Percentiles rank a stretch among this genome's conserved stretches.
Evolutionary conservation across 1,284 basidiomycete genomes (phyloP).

Genomic region (Malassezia psittaci): DNA sequence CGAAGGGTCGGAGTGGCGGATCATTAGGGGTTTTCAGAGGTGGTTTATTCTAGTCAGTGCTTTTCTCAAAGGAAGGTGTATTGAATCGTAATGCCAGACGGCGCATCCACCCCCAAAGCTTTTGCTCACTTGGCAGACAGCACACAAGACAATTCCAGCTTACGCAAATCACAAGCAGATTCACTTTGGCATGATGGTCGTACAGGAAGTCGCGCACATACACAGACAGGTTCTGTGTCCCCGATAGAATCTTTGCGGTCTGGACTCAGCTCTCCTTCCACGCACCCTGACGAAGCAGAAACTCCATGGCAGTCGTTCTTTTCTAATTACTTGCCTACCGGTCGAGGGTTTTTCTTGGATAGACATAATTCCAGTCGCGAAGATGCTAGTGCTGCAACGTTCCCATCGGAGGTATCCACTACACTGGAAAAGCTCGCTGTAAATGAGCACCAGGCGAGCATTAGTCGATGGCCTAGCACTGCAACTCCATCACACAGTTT

Average conservation of each 20-base stretch:
- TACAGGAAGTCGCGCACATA: not conserved
- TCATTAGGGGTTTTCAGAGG: too few relatives aligned
- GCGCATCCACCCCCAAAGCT: too few relatives aligned
- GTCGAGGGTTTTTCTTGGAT: not conserved
- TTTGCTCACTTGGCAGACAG: too few relatives aligned
- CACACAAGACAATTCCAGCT: too few relatives aligned
- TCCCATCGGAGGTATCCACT: too few relatives aligned
- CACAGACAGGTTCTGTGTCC: not conserved
- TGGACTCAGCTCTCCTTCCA: not conserved
- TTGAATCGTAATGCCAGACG: too few relatives aligned
- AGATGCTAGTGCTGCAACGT: too few relatives aligned
- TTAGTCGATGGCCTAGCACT: not conserved
- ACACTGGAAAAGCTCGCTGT: too few relatives aligned
- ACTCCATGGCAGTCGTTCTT: conserved; percentile 7
- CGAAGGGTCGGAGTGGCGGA: too few relatives aligned
- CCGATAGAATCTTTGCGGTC: not conserved
- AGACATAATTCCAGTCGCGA: not conserved
- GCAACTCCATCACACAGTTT: not conserved
- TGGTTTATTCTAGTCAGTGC: too few relatives aligned
- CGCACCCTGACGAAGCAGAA: not conserved
- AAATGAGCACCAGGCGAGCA: not conserved
- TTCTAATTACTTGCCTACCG: not conserved
- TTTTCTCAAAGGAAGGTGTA: too few relatives aligned
- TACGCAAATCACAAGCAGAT: not conserved
- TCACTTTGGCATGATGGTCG: not conserved